Base-by-base conservation (phyloP, 169 alveolate genomes). In the Eimeria falciformis region DNA sequence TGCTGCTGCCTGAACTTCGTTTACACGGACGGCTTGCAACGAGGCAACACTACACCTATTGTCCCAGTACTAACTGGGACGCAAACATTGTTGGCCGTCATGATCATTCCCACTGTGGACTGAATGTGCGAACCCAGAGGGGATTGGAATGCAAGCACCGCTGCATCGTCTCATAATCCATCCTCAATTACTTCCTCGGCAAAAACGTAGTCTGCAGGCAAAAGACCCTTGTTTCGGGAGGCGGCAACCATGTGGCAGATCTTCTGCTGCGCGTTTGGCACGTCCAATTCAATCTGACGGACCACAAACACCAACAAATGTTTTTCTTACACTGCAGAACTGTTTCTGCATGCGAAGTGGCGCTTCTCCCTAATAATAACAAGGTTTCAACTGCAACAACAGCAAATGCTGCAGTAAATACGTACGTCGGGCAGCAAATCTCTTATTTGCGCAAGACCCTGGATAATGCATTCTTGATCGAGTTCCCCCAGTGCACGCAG, bases 161-260 rank as follows among this genome's bases (percentile, higher is more conserved):
- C 18, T 73, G 21, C 75, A 33, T 73, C 1, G 58, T 21, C 66
- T 55, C 55, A 81, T 65, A 53, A 73, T 53, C 89, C 89, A 18
- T 81, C 89, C 56, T 81, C 89, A 81, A 81, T 73, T 33, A 73
- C 89, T 56, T 81, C 89, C 33, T 81, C 89, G 25, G 89, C 89
- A n/a, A 81, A 81, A 1, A 81, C 89, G 56, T 81, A 87, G 62
- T 71, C 92, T 11, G 92, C 92, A 58, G 92, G 87, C 85, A 87
- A 78, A 50, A 87, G 68, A 29, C 78, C 87, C 29, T 71, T 50
- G 37, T 53, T 69, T 65, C 83, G 73, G 12, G 92, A 75, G 46
- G 73, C 92, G n/a, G 82, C 92, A 45, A 87, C 92, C 85, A 87
- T 75, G 29, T 87, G 46, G 86, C 86, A 77, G 53, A 87, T 53